These are phyloP conservation scores for Beauveria medogensis DNA, from an alignment of 2,329 filamentous ascomycete genomes.

Conservation along the genomic window DNA sequence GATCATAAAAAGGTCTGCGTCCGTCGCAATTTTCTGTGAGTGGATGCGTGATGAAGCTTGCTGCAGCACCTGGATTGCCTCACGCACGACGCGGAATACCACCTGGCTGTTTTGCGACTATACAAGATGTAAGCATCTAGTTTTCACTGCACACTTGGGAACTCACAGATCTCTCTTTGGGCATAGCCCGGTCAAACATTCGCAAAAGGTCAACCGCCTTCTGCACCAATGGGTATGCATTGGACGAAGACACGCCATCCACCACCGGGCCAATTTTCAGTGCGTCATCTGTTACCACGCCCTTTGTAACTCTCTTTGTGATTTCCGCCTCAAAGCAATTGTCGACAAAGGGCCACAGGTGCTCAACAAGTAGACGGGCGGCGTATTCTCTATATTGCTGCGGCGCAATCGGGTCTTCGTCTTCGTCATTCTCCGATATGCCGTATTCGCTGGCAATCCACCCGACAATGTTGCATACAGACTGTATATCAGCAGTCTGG, in stretches of 20 bases:
- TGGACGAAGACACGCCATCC: constrained; percentile 44
- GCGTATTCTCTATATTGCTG: constrained; percentile 48
- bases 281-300: constrained; percentile 35
- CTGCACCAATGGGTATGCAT: constrained; percentile 50
- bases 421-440: constrained; percentile 46
- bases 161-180: constrained; percentile 54
- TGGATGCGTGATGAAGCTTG: constrained; percentile 66
- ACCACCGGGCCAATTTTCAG: constrained; percentile 43
- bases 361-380: constrained; percentile 46
- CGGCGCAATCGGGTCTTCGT: constrained; percentile 43
- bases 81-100: constrained; percentile 69
- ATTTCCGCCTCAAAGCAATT: constrained; percentile 47
- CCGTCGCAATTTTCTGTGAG: constrained; percentile 49
- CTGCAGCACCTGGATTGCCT: constrained; percentile 77
- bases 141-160: constrained; percentile 5
- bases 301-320: constrained; percentile 44
- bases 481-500: constrained; percentile 38
- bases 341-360: constrained; percentile 51
- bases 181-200: constrained; percentile 58
- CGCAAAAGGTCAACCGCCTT: constrained; percentile 49
- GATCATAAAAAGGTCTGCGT: constrained; percentile 86
- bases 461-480: constrained; percentile 46
- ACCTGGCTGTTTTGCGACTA: constrained; percentile 43
- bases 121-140: constrained; percentile 11
- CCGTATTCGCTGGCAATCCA: constrained; percentile 53